Conservation (phyloP, 176 grass and related monocot genomes). For the Eleusine coracana region DNA sequence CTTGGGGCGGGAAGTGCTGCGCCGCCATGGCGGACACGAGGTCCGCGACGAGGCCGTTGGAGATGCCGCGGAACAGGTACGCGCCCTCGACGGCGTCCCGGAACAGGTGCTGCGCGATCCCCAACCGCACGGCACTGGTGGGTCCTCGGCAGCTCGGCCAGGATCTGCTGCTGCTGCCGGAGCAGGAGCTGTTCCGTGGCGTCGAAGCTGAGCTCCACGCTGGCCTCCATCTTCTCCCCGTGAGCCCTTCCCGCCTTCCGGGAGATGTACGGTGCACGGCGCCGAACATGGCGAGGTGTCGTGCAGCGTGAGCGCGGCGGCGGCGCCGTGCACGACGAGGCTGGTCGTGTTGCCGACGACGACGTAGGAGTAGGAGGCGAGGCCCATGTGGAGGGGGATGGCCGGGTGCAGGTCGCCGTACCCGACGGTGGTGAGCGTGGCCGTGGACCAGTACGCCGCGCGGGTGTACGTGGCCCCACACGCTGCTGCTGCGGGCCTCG, state of each 20-base stretch:
- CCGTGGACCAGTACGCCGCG: constrained; percentile 64
- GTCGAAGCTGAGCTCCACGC: constrained; percentile 52
- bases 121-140: constrained; percentile 37
- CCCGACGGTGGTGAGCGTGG: constrained; percentile 61
- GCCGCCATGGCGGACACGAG: too few relatives aligned
- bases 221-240: constrained; percentile 40
- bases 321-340: constrained; percentile 60
- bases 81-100: background rate
- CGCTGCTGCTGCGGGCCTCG: constrained; percentile 45
- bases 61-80: constrained; percentile 57
- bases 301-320: constrained; percentile 31
- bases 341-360: constrained; percentile 75
- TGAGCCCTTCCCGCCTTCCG: constrained; percentile 28
- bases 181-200: constrained; percentile 28
- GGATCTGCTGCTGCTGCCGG: constrained; percentile 20
- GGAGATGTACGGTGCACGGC: constrained; percentile 35
- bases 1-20: too few relatives aligned
- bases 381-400: constrained; percentile 64
- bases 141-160: constrained; percentile 58
- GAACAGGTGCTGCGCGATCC: constrained; percentile 54
- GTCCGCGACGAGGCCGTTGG: background rate
- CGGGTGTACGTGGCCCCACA: constrained; percentile 56
- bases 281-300: constrained; percentile 31
- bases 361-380: constrained; percentile 69
- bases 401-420: constrained; percentile 68